Base-by-base conservation (phyloP, 164 flowering plant species). In the Annona squamosa region DNA sequence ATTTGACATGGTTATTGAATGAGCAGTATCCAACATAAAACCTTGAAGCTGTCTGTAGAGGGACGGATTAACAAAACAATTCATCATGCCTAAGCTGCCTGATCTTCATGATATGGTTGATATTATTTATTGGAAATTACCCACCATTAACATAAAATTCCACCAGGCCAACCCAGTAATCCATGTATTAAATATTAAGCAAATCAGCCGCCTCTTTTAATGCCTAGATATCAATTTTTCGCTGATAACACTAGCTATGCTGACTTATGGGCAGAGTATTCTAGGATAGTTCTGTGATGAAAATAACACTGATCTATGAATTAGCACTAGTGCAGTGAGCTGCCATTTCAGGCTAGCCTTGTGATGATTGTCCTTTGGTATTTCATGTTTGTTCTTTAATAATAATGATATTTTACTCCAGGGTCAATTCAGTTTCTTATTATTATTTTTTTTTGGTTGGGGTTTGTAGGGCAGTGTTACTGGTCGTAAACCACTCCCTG, bases 401-500 rank as follows among this genome's bases (percentile, higher is more conserved):
- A 48, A 48, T 4, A 48, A 48, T 48, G 9, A 48, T 4, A 48
- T 4, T 48, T 26, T 26, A 26, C 37, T 26, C 37, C 37, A 26
- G 37, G 37, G 37, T 26, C 37, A 26, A 26, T 26, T 26, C 37
- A 26, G 37, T 26, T 26, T 13, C 13, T 2, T 69, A 37, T 46
- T 48, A 0, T 69, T 26, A 13, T 73, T 9, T 7, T 52, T 52
- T 17, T 66, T 26, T 26, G 37, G 26, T 19, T 56, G 46, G 45
- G 46, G 46, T 79, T 68, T 73, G 48, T 88, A 91, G 97, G 89
- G 69, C 72, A 94, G 94, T 82, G 80, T 92, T 12, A 79, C 86
- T 1, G 93, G 91, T 63, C 82, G 88, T 16, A 88, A 80, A 77
- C 88, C 97, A 63, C 89, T 79, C 77, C 99, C 99, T 68, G 99